A percentile compares a stretch with the other conserved stretches of the same genome.
phyloP scores from a whole-genome alignment of 2,329 filamentous ascomycete species.

The Uncinocarpus reesii region DNA sequence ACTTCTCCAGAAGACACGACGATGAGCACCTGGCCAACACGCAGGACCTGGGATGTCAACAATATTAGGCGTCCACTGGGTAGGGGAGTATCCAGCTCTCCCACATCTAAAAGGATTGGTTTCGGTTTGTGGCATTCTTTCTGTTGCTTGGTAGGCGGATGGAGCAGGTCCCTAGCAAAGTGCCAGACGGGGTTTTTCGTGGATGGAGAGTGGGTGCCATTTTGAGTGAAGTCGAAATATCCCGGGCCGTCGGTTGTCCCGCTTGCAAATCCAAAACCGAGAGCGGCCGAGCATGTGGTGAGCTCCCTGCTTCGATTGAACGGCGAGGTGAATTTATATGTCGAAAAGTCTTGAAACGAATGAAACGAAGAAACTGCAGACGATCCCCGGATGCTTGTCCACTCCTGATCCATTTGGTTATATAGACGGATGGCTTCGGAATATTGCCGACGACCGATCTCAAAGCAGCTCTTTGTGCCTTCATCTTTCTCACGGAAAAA shows the following conservation, averaged over 20 bases:
- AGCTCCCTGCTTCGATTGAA: constrained; percentile 50
- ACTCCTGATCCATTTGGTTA: constrained; percentile 40
- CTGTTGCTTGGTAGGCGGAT: constrained; percentile 60
- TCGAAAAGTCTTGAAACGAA: constrained; percentile 71
- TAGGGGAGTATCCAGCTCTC: constrained; percentile 65
- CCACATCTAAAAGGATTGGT: constrained; percentile 78
- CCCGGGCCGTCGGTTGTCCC: constrained; percentile 89
- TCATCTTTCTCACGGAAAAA: constrained; percentile 37
- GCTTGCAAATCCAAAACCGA: constrained; percentile 87
- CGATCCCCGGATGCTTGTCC: constrained; percentile 43
- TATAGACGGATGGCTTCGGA: constrained; percentile 43
- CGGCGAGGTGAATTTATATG: constrained; percentile 60
- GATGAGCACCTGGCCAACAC: constrained; percentile 74
- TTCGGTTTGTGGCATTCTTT: constrained; percentile 68
- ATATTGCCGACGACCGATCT: constrained; percentile 40
- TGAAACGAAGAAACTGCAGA: constrained; percentile 70
- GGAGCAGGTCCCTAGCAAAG: constrained; percentile 61
- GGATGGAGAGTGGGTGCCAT: constrained; percentile 58
- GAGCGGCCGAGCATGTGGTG: constrained; percentile 70
- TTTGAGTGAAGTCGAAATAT: constrained; percentile 87
- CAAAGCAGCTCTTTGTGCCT: constrained; percentile 41
- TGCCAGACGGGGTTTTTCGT: constrained; percentile 70
- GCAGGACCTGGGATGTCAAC: constrained; percentile 78
- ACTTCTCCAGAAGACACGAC: constrained; percentile 79
- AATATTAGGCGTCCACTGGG: constrained; percentile 82